Evolutionary conservation across 257 asterid genomes (phyloP), one percentile per base, ranked within the genome.

Genomic region (Solanum ossicruentum): DNA sequence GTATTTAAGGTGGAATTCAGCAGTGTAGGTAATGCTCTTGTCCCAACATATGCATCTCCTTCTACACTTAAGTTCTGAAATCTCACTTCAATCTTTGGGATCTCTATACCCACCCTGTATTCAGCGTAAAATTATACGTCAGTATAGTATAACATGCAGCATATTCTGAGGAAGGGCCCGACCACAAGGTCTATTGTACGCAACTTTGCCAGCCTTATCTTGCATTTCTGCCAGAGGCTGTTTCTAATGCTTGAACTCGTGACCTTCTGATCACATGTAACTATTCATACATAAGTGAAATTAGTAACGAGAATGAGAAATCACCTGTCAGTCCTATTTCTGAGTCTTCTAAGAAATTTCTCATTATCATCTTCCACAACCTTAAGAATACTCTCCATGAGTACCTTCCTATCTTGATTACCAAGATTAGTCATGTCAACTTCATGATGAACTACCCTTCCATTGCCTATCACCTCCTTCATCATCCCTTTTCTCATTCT

Each of bases 21-120:
- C 84, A 95, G 89, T 80, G 99, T 95, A n/a, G 98, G 98, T 72
- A 95, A 93, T 47, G 99, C 99, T 86, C 99, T 91, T 43, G 89
- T 86, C 51, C 98, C 99, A 43, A 91, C 91, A 89, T 89, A 92
- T 58, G 97, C 97, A 88, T 95, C 97, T 86, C 99, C 99, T 85
- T 93, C 93, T 28, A 95, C 84, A 20, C 92, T 88, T 26, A 95
- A 54, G 88, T 93, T 89, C 92, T 95, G 85, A 54, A 85, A 95
- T 85, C 99, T 91, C 84, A 94, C 98, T 86, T 95, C 99, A 66
- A 94, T 89, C 86, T 89, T 92, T 15, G 99, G 99, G 45, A 94
- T 93, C 75, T 95, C 98, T 82, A 95, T 89, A 12, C 98, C 99
- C 8, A 95, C 99, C 89, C 99, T 92, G 87, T 61, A 55, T 72